phyloP scores from a whole-genome alignment of 73 alveolate species.

The Paraurostyla sp. region DNA sequence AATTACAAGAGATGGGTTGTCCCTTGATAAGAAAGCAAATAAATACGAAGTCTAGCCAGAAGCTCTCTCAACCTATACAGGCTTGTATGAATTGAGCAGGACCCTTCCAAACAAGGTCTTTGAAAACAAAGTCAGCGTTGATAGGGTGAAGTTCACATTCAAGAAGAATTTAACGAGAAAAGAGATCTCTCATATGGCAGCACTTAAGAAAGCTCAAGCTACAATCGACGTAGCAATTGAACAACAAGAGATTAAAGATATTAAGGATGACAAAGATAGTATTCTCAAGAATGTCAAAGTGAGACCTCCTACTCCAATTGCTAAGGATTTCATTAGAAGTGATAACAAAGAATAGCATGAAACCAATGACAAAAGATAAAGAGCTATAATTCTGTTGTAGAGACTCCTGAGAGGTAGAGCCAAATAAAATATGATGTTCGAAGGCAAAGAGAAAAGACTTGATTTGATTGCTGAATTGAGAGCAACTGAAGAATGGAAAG shows the following conservation, averaged over 20 bases:
- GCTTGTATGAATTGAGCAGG: slow-evolving; percentile 88
- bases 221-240: slow-evolving; percentile 44
- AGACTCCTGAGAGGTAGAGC: slow-evolving; percentile 98
- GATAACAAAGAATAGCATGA: slow-evolving; percentile 78
- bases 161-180: slow-evolving; percentile 59
- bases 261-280: slow-evolving; percentile 52
- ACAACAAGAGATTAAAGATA: slow-evolving; percentile 46
- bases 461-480: slow-evolving; percentile 97
- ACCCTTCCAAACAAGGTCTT: slow-evolving; percentile 78
- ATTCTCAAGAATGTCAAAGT: slow-evolving; percentile 46
- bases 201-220: slow-evolving; percentile 61
- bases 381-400: slow-evolving; percentile 92
- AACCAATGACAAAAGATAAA: slow-evolving; percentile 78
- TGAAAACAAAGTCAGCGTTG: slow-evolving; percentile 70
- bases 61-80: slow-evolving; percentile 94
- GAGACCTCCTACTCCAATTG: slow-evolving; percentile 74
- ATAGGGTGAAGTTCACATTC: slow-evolving; percentile 55
- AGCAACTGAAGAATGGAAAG: slow-evolving; percentile 97
- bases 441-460: slow-evolving; percentile 98
- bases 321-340: slow-evolving; percentile 47
- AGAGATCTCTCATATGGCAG: slow-evolving; percentile 58
- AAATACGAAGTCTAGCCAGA: slow-evolving; percentile 97
- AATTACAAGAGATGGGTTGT: slow-evolving; percentile 97
- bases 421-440: slow-evolving; percentile 97
- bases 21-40: slow-evolving; percentile 96